Base-by-base conservation (phyloP, 2,329 filamentous ascomycete genomes). In the Penicillium italicum region DNA sequence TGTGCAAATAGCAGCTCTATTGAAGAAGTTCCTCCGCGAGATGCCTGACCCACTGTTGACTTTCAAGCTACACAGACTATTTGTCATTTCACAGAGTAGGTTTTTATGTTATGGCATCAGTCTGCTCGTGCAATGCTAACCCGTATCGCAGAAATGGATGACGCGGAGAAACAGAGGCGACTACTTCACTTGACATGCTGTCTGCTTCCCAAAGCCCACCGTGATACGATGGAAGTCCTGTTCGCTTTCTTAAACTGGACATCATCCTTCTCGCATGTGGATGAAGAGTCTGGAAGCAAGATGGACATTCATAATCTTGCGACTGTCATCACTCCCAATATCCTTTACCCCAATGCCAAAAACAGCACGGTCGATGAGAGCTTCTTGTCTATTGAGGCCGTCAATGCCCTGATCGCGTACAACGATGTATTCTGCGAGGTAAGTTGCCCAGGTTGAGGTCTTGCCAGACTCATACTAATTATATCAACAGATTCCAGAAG, bases 241-340 rank as follows among this genome's bases (percentile, higher is more conserved):
- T 97, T 97, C 76, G 89, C 87, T 48, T 99, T 99, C 80, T 81
- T 99, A 44, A 96, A 96, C 69, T 99, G 94, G 93, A 91, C 92
- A 5, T 91, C 92, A 5, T 96, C 92, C 1, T 99, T 99, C 79
- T 93, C 95, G 60, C 92, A 97, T 69, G 87, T 99, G 14, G 94
- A 99, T 66, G 94, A 99, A 68, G 94, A 99, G 71, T 89, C 89
- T 22, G 94, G 94, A 26, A 97, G 93, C 65, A 97, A 97, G 80
- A 99, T 99, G 94, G 94, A 99, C 72, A 89, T 96, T 50, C 91
- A 96, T 78, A 99, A 99, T 69, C 82, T 99, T 60, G 91, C 94
- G 4, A 97, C 95, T 3, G 94, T 99, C 60, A 97, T 99, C 73
- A 92, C 93, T 5, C 94, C 94, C 0, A 99, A 99, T 67, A 91